phyloP scores from a whole-genome alignment of 495 filamentous ascomycete species.

The Poronia punctata region DNA sequence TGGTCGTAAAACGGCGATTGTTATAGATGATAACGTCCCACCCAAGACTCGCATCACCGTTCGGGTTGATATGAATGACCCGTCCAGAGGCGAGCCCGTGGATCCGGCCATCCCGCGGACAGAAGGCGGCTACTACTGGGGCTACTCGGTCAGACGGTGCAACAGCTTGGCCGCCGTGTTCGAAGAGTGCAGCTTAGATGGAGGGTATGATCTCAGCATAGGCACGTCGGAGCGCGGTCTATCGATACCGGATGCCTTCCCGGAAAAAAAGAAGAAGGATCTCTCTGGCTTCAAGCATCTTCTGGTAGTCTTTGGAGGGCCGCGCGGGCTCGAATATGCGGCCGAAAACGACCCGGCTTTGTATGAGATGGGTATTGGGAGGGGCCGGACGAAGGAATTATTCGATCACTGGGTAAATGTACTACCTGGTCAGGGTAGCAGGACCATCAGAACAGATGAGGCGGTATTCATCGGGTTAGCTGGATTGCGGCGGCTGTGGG shows the following conservation, averaged over 20 bases:
- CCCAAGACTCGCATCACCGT: slow-evolving; percentile 59
- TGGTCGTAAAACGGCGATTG: slow-evolving; percentile 47
- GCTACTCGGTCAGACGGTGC: slow-evolving; percentile 56
- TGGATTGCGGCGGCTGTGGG: slow-evolving; percentile 50
- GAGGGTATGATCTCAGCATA: slow-evolving; percentile 61
- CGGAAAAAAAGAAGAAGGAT: slow-evolving; percentile 27
- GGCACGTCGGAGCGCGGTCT: slow-evolving; percentile 68
- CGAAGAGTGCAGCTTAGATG: slow-evolving; percentile 54
- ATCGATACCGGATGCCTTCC: slow-evolving; percentile 42
- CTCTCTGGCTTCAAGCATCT: slow-evolving; percentile 52
- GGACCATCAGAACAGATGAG: slow-evolving; percentile 73
- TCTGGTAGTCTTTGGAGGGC: slow-evolving; percentile 65
- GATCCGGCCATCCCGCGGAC: slow-evolving; percentile 54
- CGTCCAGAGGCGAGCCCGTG: slow-evolving; percentile 45
- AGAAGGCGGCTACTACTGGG: slow-evolving; percentile 71
- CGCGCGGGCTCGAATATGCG: slow-evolving; percentile 63
- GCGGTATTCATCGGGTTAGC: slow-evolving; percentile 64
- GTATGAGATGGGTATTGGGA: slow-evolving; percentile 45
- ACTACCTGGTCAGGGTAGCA: slow-evolving; percentile 64
- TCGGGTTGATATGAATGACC: slow-evolving; percentile 43
- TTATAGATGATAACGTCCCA: slow-evolving; percentile 47
- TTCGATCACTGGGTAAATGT: slow-evolving; percentile 78
- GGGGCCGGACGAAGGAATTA: slow-evolving; percentile 50
- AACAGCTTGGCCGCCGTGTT: slow-evolving; percentile 56
- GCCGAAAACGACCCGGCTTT: slow-evolving; percentile 58